Conservation (phyloP, 768 basidiomycete species). For the Dictyophora rubrovolvata region DNA sequence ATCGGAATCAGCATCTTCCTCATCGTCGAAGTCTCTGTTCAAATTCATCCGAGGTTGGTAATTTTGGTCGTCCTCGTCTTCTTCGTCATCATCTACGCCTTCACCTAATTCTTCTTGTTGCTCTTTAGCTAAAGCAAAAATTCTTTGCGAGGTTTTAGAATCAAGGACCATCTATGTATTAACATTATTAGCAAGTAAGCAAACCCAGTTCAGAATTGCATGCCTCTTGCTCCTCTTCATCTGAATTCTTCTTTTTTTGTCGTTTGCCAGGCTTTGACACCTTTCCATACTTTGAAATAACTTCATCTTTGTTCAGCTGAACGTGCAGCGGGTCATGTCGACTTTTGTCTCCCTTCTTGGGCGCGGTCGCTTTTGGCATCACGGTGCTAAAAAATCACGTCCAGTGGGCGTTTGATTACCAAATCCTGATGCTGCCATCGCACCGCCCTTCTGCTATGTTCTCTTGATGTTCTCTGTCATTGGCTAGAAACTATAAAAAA, state of each 20-base stretch:
- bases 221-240: constrained; percentile 56
- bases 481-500: neutral
- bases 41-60: constrained; percentile 17
- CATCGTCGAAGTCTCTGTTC: constrained; percentile 38
- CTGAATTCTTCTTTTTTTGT: constrained; percentile 27
- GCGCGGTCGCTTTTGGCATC: constrained; percentile 1
- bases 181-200: neutral
- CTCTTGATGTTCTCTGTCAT: neutral
- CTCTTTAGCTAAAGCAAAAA: constrained; percentile 84
- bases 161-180: constrained; percentile 54
- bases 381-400: neutral
- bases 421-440: no score
- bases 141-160: constrained; percentile 72
- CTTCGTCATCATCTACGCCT: constrained; percentile 45
- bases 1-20: constrained; percentile 27
- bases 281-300: constrained; percentile 67
- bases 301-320: constrained; percentile 74
- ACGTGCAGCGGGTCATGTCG: constrained; percentile 83
- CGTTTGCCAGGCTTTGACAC: constrained; percentile 69
- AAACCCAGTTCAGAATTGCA: constrained; percentile 8
- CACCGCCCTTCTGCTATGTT: neutral
- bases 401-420: neutral
- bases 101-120: constrained; percentile 86
- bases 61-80: constrained; percentile 28
- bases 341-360: constrained; percentile 30